Conservation (phyloP, 768 basidiomycete species). For the Russula earlei region DNA sequence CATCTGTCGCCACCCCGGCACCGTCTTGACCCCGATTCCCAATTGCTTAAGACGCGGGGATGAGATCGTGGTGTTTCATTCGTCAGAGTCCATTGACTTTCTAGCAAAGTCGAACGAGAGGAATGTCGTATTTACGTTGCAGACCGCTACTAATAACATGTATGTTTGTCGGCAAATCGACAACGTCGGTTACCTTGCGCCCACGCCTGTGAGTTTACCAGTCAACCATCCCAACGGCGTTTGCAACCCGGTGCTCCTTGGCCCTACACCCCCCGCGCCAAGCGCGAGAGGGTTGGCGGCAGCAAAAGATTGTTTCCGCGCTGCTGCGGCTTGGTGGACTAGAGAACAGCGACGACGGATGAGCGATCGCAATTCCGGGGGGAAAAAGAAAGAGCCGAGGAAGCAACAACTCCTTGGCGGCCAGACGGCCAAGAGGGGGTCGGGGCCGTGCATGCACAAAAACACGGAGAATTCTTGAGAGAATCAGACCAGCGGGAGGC, state of each 20-base stretch:
- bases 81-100: background rate
- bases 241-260: conserved; percentile 49
- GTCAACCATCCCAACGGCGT: conserved; percentile 77
- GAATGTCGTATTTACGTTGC: background rate
- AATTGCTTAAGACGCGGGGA: background rate
- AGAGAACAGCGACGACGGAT: background rate
- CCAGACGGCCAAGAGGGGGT: background rate
- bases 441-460: background rate
- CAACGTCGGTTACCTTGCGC: conserved; percentile 32
- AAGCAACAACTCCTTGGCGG: background rate
- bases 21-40: background rate
- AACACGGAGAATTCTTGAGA: too few species aligned
- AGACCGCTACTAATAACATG: background rate
- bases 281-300: conserved; percentile 79
- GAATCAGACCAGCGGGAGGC: conserved; percentile 19
- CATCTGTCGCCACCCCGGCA: conserved; percentile 5
- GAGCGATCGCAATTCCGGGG: background rate
- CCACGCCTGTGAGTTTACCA: conserved; percentile 58
- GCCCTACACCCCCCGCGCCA: conserved; percentile 50
- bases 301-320: conserved; percentile 67
- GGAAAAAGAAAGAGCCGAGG: background rate
- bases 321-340: conserved; percentile 65
- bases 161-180: background rate
- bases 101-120: background rate
- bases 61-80: too few species aligned